A percentile compares a stretch with the other conserved stretches of the same genome.
Conservation (phyloP, 192 early-diverging fungal species). For the Coemansia sp. region DNA sequence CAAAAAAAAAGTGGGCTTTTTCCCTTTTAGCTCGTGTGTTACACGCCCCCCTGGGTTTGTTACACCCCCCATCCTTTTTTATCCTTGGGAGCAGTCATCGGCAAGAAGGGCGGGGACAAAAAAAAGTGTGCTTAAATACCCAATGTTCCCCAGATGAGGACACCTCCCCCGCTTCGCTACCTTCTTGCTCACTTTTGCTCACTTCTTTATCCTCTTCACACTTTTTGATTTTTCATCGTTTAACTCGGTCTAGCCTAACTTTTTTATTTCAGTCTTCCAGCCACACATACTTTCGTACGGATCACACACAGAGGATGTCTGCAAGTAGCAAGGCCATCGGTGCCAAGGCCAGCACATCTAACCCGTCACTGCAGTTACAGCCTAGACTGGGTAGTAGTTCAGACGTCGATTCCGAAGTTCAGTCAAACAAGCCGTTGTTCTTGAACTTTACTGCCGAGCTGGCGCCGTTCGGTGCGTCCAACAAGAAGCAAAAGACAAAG, state of each 20-base stretch:
- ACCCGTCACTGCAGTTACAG: not conserved
- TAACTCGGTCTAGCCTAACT: not conserved
- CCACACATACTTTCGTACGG: not conserved
- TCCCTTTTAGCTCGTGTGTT: constrained; percentile 2
- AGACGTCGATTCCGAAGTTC: constrained; percentile 44
- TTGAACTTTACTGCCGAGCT: constrained; percentile 59
- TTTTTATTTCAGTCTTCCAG: not conserved
- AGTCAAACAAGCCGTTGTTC: constrained; percentile 57
- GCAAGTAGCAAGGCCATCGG: not conserved
- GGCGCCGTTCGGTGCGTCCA: constrained; percentile 36
- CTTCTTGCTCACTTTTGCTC: constrained; percentile 13
- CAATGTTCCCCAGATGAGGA: constrained; percentile 12
- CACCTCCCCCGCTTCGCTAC: constrained; percentile 3
- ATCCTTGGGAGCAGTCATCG: constrained; percentile 11
- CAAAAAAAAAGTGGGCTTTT: constrained; percentile 5
- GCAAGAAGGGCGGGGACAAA: constrained; percentile 10
- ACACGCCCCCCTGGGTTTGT: constrained; percentile 2
- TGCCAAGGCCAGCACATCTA: constrained; percentile 1
- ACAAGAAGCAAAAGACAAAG: constrained; percentile 41
- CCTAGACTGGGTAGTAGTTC: constrained; percentile 28
- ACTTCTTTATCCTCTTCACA: not conserved
- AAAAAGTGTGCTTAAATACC: constrained; percentile 13
- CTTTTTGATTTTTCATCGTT: constrained; percentile 7
- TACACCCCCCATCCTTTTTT: not conserved
- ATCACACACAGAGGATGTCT: constrained; percentile 1